Conservation (phyloP, 495 filamentous ascomycete genomes). For the Aspergillus coremiiformis region DNA sequence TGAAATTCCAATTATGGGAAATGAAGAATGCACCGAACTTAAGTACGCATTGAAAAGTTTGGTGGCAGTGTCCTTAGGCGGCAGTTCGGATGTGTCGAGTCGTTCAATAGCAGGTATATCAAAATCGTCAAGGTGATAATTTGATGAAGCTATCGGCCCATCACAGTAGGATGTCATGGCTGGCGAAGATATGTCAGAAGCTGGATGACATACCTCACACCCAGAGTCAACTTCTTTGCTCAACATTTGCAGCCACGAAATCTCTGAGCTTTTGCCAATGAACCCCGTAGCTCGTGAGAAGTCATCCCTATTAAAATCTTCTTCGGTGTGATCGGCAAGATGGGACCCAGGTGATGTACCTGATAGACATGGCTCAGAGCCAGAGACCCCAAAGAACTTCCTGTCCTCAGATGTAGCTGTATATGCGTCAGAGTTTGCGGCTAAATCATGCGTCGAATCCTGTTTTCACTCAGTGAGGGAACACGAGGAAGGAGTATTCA, state of each 20-base stretch:
- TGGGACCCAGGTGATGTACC: slow-evolving; percentile 21
- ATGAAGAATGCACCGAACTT: slow-evolving; percentile 49
- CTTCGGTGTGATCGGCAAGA: slow-evolving; percentile 46
- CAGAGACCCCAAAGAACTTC: background rate
- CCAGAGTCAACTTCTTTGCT: slow-evolving; percentile 28
- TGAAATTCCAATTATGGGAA: slow-evolving; percentile 51
- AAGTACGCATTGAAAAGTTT: slow-evolving; percentile 51
- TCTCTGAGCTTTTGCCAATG: slow-evolving; percentile 54
- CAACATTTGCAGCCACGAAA: slow-evolving; percentile 50
- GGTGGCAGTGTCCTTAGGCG: slow-evolving; percentile 44
- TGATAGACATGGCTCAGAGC: background rate
- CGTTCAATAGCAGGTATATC: slow-evolving; percentile 38
- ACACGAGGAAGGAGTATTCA: slow-evolving; percentile 5
- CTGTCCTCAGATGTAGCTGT: slow-evolving; percentile 7
- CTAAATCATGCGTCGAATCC: slow-evolving; percentile 21
- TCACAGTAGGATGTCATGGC: slow-evolving; percentile 23
- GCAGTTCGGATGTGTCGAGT: slow-evolving; percentile 44
- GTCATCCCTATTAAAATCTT: slow-evolving; percentile 51
- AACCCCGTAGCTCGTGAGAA: slow-evolving; percentile 44
- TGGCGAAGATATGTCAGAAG: slow-evolving; percentile 19
- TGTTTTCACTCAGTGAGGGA: slow-evolving; percentile 9
- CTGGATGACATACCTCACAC: slow-evolving; percentile 19
- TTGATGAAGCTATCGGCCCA: slow-evolving; percentile 26
- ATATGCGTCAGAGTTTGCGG: slow-evolving; percentile 12
- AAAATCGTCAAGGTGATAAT: slow-evolving; percentile 46